Conservation (phyloP, 371 early-diverging fungal genomes). For the Globomyces sp. region DNA sequence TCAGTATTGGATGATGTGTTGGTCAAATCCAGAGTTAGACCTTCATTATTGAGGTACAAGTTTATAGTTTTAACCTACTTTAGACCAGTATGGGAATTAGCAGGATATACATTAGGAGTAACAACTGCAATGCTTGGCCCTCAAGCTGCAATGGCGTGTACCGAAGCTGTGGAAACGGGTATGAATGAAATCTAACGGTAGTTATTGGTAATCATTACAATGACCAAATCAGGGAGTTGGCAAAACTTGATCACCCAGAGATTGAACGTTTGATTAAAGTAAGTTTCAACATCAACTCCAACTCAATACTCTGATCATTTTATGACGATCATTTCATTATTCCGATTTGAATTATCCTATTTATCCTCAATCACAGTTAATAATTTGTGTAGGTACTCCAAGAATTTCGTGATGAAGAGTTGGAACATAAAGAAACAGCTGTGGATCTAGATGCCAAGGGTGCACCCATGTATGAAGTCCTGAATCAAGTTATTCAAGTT, state of each 20-base stretch:
- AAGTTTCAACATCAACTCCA: background rate
- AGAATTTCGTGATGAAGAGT: constrained; percentile 91
- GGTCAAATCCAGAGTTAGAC: constrained; percentile 75
- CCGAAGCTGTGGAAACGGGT: constrained; percentile 93
- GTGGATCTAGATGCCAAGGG: constrained; percentile 82
- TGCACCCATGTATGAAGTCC: constrained; percentile 72
- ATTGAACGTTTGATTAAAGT: constrained; percentile 44
- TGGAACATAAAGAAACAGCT: constrained; percentile 92
- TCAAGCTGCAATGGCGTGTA: constrained; percentile 97
- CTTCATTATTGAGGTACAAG: constrained; percentile 59
- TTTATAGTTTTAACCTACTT: too few relatives aligned
- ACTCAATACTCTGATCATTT: too few relatives aligned
- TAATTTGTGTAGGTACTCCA: constrained; percentile 58
- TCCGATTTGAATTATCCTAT: too few relatives aligned
- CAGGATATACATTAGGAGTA: constrained; percentile 85
- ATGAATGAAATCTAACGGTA: too few relatives aligned
- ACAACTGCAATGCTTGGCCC: constrained; percentile 88
- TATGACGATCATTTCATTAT: too few relatives aligned
- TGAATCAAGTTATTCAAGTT: constrained; percentile 70
- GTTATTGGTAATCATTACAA: constrained; percentile 97
- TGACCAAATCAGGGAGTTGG: constrained; percentile 78
- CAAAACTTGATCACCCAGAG: constrained; percentile 55
- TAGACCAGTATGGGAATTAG: constrained; percentile 82
- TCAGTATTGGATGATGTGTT: constrained; percentile 74
- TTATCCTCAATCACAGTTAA: background rate